Evolutionary conservation across 352 stramenopile genomes (phyloP).

Genomic region (Elongisporangium senticosum): DNA sequence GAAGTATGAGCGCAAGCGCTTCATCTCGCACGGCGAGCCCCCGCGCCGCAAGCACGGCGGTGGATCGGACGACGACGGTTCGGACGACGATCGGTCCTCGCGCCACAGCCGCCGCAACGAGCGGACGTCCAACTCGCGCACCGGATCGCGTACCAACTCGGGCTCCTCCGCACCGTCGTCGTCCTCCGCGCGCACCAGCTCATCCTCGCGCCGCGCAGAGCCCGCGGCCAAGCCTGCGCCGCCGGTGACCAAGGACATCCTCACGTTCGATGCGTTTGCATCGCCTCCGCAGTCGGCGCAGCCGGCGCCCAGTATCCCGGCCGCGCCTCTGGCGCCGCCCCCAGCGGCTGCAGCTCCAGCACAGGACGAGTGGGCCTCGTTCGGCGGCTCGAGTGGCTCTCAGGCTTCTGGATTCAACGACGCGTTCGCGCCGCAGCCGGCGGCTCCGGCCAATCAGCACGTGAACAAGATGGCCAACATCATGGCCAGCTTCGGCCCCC

Average conservation of each 20-base stretch:
- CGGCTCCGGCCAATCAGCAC: slow-evolving; percentile 41
- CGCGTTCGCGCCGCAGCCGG: slow-evolving; percentile 27
- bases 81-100: slow-evolving; percentile 4
- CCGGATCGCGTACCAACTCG: slow-evolving; percentile 27
- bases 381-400: slow-evolving; percentile 42
- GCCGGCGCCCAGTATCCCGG: slow-evolving; percentile 12
- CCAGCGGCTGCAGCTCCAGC: slow-evolving; percentile 11
- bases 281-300: slow-evolving; percentile 21
- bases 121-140: slow-evolving; percentile 10
- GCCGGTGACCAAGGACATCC: slow-evolving; percentile 46
- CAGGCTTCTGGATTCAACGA: slow-evolving; percentile 29
- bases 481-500: slow-evolving; percentile 76
- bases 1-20: slow-evolving; percentile 88
- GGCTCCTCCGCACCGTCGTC: slow-evolving; percentile 20
- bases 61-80: slow-evolving; percentile 35
- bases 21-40: slow-evolving; percentile 43
- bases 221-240: slow-evolving; percentile 1
- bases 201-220: slow-evolving; percentile 11
- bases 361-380: slow-evolving; percentile 75
- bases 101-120: slow-evolving; percentile 17
- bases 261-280: slow-evolving; percentile 71
- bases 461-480: slow-evolving; percentile 82
- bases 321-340: slow-evolving; percentile 5
- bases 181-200: slow-evolving; percentile 23
- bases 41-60: slow-evolving; percentile 33